These are phyloP conservation scores for Tuber borchii DNA, from an alignment of 495 filamentous ascomycete genomes.

Conservation along the genomic window DNA sequence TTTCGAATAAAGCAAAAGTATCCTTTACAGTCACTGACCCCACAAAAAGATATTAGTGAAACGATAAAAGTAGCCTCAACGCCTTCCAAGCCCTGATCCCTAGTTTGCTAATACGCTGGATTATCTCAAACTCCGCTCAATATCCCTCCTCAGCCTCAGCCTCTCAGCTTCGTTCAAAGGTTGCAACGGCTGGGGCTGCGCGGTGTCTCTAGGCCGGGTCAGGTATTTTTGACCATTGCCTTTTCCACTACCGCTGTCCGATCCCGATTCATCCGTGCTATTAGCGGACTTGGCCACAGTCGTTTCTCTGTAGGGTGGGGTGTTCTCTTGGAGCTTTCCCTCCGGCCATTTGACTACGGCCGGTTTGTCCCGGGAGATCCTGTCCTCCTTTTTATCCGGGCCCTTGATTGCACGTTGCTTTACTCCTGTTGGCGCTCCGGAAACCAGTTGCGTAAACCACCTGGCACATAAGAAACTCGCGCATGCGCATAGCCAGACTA, in stretches of 20 bases:
- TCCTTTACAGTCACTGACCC: neutral
- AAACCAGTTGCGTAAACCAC: slow-evolving; percentile 8
- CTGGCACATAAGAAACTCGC: slow-evolving; percentile 19
- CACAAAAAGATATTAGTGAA: neutral
- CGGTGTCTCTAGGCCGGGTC: neutral
- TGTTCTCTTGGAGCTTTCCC: neutral
- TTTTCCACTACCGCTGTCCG: neutral
- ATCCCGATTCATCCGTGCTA: neutral
- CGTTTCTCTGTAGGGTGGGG: neutral
- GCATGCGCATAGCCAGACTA: slow-evolving; percentile 19
- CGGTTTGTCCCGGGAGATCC: neutral
- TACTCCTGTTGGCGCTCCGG: neutral
- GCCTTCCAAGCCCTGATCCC: neutral
- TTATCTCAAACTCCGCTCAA: slow-evolving; percentile 32
- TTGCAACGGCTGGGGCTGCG: neutral
- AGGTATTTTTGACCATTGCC: neutral
- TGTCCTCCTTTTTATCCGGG: neutral
- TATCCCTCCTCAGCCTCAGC: slow-evolving; percentile 30
- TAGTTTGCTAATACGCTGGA: neutral
- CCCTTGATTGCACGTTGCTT: neutral
- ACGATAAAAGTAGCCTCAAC: slow-evolving; percentile 5
- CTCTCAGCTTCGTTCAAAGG: slow-evolving; percentile 19
- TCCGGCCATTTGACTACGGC: neutral
- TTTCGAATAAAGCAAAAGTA: neutral
- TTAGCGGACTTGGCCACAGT: neutral